phyloP scores from a whole-genome alignment of 179 eudicot species.

The Beta corolliflora region DNA sequence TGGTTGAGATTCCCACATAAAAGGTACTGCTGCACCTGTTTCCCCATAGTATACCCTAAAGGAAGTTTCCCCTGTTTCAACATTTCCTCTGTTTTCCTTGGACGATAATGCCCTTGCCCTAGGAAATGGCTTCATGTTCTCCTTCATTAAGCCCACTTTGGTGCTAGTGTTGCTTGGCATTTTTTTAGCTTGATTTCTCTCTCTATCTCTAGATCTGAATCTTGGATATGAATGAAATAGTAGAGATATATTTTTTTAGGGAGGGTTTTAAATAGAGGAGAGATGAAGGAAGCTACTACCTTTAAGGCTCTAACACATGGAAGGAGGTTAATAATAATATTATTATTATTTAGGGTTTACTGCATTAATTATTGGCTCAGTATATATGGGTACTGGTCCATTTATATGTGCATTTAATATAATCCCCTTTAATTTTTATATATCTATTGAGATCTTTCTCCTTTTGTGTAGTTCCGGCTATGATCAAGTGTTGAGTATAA shows the following conservation, averaged over 20 bases:
- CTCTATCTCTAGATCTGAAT: conserved; percentile 33
- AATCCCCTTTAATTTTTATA: neutral
- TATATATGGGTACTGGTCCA: conserved; percentile 22
- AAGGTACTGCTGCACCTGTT: conserved; percentile 54
- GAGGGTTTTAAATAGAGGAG: conserved; percentile 7
- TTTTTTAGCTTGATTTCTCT: neutral
- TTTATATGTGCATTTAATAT: conserved; percentile 15
- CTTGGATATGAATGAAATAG: conserved; percentile 19
- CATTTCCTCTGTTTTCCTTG: conserved; percentile 13
- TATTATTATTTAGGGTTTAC: neutral
- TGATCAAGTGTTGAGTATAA: too few species aligned
- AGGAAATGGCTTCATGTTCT: neutral
- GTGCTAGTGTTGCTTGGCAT: conserved; percentile 5
- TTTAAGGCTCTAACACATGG: conserved; percentile 36
- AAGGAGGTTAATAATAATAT: conserved; percentile 15
- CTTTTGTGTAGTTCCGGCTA: neutral
- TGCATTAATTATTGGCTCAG: conserved; percentile 27
- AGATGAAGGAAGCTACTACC: conserved; percentile 21
- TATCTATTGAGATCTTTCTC: neutral
- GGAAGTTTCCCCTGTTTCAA: conserved; percentile 38
- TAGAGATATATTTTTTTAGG: neutral
- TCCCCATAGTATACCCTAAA: conserved; percentile 67
- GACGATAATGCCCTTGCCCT: conserved; percentile 32
- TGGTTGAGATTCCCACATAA: conserved; percentile 47
- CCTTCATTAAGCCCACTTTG: neutral